A percentile compares a stretch with the other conserved stretches of the same genome.
These are phyloP conservation scores for Citrus glauca DNA, from an alignment of 345 rosid genomes.

Conservation along the genomic window DNA sequence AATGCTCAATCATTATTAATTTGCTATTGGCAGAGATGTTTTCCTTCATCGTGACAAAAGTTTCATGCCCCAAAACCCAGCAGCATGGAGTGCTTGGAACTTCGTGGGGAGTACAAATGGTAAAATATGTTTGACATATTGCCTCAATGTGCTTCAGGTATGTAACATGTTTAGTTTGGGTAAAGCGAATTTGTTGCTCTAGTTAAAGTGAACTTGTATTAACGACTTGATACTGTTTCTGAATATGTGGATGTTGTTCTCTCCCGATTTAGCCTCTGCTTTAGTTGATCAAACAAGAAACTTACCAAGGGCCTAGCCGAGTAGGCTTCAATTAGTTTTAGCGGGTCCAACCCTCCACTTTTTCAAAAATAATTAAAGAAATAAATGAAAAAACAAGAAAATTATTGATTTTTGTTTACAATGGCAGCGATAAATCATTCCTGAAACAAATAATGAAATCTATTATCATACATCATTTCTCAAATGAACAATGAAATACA, in stretches of 20 bases:
- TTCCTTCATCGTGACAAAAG: conserved; percentile 71
- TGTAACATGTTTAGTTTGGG: neutral
- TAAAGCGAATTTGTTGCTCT: neutral
- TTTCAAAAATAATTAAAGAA: too few species aligned
- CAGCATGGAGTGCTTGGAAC: conserved; percentile 82
- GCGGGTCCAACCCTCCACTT: too few species aligned
- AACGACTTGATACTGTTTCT: too few species aligned
- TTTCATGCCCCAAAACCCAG: conserved; percentile 64
- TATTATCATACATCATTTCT: neutral
- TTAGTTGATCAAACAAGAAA: neutral
- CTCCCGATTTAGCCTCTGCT: neutral
- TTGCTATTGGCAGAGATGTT: conserved; percentile 54
- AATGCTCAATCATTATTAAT: conserved; percentile 1
- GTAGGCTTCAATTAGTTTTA: too few species aligned
- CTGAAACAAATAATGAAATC: neutral
- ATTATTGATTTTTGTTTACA: too few species aligned
- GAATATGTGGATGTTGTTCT: neutral
- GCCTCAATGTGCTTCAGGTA: conserved; percentile 96
- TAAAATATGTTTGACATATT: conserved; percentile 79
- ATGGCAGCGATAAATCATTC: neutral
- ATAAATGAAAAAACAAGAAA: too few species aligned
- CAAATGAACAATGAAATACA: neutral
- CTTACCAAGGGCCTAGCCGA: too few species aligned
- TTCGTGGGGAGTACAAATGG: conserved; percentile 65
- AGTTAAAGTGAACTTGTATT: neutral